Evolutionary conservation across 2,329 filamentous ascomycete species (phyloP).

Genomic region (Colletotrichum sojae): DNA sequence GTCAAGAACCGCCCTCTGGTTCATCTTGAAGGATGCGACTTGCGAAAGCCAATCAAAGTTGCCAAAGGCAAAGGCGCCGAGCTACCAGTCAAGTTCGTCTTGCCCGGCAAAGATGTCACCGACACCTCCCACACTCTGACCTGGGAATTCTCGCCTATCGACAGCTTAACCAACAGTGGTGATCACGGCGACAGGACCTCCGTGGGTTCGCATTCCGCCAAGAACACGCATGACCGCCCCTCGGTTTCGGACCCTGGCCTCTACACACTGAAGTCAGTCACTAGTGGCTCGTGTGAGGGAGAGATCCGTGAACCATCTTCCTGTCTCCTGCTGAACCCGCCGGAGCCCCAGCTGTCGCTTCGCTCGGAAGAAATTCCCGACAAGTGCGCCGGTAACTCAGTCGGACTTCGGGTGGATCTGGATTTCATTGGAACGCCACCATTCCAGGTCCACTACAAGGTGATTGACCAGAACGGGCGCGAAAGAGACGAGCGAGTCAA

Average conservation of each 20-base stretch:
- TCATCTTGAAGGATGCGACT: conserved; percentile 81
- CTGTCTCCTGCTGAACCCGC: conserved; percentile 92
- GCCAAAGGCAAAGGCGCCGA: conserved; percentile 78
- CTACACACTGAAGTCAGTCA: conserved; percentile 86
- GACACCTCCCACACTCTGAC: conserved; percentile 80
- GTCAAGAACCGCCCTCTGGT: conserved; percentile 90
- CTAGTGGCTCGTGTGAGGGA: conserved; percentile 85
- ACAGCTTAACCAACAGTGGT: conserved; percentile 77
- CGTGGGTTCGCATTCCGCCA: conserved; percentile 71
- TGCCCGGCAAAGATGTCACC: conserved; percentile 70
- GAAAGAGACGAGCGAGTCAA: conserved; percentile 49
- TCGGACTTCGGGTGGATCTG: conserved; percentile 89
- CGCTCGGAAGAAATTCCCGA: conserved; percentile 88
- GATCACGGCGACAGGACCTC: conserved; percentile 75
- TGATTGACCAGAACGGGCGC: conserved; percentile 73
- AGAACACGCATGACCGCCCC: conserved; percentile 74
- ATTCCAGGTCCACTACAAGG: conserved; percentile 85
- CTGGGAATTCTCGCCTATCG: conserved; percentile 86
- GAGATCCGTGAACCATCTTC: conserved; percentile 94
- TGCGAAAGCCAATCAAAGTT: conserved; percentile 85
- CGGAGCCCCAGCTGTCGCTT: conserved; percentile 84
- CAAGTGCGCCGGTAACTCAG: conserved; percentile 93
- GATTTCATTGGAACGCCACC: conserved; percentile 94
- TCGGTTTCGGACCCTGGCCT: conserved; percentile 83
- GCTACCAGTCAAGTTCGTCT: conserved; percentile 80